phyloP scores from a whole-genome alignment of 257 asterid species.

The Solanum okadae region DNA sequence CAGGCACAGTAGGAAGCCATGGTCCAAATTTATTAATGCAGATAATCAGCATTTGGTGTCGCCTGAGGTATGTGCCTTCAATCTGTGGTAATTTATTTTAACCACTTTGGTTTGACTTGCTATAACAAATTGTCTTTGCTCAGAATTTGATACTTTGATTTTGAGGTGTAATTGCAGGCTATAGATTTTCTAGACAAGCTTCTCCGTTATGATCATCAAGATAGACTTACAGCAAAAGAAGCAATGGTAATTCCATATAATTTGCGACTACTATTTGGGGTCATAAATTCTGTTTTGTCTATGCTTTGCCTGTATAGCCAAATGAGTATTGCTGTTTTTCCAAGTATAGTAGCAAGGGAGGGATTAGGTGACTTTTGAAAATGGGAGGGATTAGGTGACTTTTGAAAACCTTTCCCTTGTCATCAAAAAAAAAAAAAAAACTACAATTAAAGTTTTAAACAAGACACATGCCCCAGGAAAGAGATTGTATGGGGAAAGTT shows the following conservation, averaged over 20 bases:
- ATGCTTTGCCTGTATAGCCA: background rate
- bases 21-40: slow-evolving; percentile 30
- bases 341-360: background rate
- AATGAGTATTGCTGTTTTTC: background rate
- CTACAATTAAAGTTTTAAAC: background rate
- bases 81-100: background rate
- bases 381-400: background rate
- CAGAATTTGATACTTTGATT: background rate
- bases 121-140: background rate
- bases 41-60: slow-evolving; percentile 35
- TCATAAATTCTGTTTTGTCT: background rate
- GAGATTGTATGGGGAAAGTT: background rate
- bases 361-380: background rate
- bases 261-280: background rate
- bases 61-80: slow-evolving; percentile 20
- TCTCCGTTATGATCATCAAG: slow-evolving; percentile 35
- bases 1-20: slow-evolving; percentile 39
- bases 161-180: slow-evolving; percentile 16
- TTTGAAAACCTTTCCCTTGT: background rate
- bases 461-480: background rate
- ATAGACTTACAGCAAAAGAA: slow-evolving; percentile 32
- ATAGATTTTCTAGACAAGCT: slow-evolving; percentile 39
- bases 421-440: no score
- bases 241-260: slow-evolving; percentile 21
- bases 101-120: background rate